These are phyloP conservation scores for Dioscorea cayenensis DNA, from an alignment of 116 monocot species.

Conservation along the genomic window DNA sequence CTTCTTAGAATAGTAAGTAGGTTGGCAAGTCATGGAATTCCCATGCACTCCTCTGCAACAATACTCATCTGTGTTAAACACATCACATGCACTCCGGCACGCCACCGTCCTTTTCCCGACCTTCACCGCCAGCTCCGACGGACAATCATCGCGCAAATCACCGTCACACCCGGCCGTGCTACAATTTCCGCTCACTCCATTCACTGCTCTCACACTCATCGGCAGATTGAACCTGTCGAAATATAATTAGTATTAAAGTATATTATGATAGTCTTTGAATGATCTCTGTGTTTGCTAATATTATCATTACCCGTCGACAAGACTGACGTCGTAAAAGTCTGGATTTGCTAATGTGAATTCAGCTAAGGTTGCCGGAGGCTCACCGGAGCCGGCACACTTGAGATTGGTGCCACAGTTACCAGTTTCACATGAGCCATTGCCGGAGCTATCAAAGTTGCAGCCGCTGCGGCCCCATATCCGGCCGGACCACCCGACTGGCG, in stretches of 20 bases:
- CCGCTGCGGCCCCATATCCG: constrained; percentile 79
- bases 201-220: constrained; percentile 47
- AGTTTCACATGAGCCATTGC: constrained; percentile 60
- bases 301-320: constrained; percentile 39
- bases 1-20: constrained; percentile 51
- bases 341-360: constrained; percentile 62
- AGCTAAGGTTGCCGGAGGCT: constrained; percentile 57
- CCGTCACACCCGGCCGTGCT: constrained; percentile 53
- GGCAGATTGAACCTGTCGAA: constrained; percentile 60
- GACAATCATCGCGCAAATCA: constrained; percentile 42
- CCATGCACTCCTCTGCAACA: constrained; percentile 63
- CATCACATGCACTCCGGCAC: constrained; percentile 77
- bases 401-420: constrained; percentile 46
- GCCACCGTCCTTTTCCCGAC: constrained; percentile 32
- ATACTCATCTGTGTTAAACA: constrained; percentile 66
- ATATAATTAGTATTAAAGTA: too few species aligned
- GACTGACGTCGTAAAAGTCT: constrained; percentile 80
- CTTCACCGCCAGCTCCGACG: constrained; percentile 43
- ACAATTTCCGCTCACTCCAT: constrained; percentile 45
- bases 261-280: too few species aligned
- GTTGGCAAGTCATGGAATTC: constrained; percentile 44
- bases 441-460: constrained; percentile 49
- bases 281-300: too few species aligned
- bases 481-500: constrained; percentile 65
- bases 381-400: constrained; percentile 46